Base-by-base conservation (phyloP, 2,329 filamentous ascomycete species). In the Elsinoe fawcettii region DNA sequence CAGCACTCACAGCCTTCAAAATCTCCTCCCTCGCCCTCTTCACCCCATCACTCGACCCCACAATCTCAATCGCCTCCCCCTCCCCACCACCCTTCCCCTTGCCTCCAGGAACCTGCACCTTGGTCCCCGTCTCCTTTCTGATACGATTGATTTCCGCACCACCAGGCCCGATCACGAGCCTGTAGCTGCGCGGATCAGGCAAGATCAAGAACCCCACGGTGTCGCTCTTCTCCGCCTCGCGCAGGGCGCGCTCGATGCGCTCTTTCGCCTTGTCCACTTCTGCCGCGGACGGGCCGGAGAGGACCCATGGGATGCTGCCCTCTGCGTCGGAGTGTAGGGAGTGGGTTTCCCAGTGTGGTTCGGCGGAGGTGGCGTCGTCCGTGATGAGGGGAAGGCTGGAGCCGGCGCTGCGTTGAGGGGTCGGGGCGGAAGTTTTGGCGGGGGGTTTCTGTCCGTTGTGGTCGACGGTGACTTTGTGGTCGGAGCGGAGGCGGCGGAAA, bases 91-190 rank as follows among this genome's bases (percentile, higher is more conserved):
- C 77, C 71, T 95, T 87, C 66, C 89, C 86, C 63, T 88, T 85
- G 2, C 49, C 49, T 20, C 54, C 54, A 18, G 61, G 93, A 39
- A 99, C 92, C 63, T 91, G 90, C 69, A 99, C 95, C 74, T 87
- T 90, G 74, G 91, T 96, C 57, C 88, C 88, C 54, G 90, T 96
- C 77, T 93, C 84, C 75, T 89, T 90, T 64, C 93, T 85, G 69
- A 99, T 96, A 41, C 83, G 77, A 74, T 96, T 96, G 71, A 99
- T 95, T 73, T 92, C 92, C 71, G 83, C 87, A 59, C 93, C 93
- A 59, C 87, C 88, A 62, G 86, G 85, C 3, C 93, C 93, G 64
- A 99, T 90, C 51, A 99, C 88, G 62, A 87, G 87, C 61, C 92
- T 84, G 77, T 96, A 96, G 47, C 89, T 90, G 64, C 82, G 84